Conservation (phyloP, 305 asterid genomes). For the Fraxinus baroniana region DNA sequence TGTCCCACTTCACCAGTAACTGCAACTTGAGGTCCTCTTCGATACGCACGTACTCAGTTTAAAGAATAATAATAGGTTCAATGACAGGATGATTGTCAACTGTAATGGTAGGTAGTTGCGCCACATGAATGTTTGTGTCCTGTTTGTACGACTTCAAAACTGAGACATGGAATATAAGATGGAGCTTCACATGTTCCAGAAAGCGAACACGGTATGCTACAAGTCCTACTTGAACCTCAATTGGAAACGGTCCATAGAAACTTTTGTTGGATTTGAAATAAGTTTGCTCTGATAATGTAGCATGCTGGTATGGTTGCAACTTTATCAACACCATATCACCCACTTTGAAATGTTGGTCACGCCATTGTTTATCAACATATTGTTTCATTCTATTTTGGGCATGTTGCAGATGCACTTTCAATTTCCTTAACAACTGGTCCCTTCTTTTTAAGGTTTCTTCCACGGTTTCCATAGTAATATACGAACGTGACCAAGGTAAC, state of each 20-base stretch:
- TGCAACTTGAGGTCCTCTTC: too few relatives aligned
- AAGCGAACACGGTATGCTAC: background rate
- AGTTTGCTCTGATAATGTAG: background rate
- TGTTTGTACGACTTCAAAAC: too few relatives aligned
- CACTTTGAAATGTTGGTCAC: background rate
- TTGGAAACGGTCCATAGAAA: background rate
- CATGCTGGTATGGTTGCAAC: too few relatives aligned
- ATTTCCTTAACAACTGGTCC: background rate
- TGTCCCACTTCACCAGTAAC: too few relatives aligned
- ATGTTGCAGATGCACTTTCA: background rate
- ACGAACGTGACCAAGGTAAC: too few relatives aligned
- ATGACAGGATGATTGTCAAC: background rate
- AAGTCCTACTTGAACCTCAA: background rate
- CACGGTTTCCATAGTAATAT: too few relatives aligned
- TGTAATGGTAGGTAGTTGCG: background rate
- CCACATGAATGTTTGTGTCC: background rate
- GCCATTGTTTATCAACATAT: background rate
- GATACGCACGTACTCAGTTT: background rate
- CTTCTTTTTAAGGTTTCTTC: too few relatives aligned
- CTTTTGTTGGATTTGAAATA: background rate
- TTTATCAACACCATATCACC: background rate
- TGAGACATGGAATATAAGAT: background rate
- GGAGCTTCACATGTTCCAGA: background rate
- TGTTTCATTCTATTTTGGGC: background rate
- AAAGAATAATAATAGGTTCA: background rate